phyloP scores from a whole-genome alignment of 2,329 filamentous ascomycete species.

The Penicillium sp. region DNA sequence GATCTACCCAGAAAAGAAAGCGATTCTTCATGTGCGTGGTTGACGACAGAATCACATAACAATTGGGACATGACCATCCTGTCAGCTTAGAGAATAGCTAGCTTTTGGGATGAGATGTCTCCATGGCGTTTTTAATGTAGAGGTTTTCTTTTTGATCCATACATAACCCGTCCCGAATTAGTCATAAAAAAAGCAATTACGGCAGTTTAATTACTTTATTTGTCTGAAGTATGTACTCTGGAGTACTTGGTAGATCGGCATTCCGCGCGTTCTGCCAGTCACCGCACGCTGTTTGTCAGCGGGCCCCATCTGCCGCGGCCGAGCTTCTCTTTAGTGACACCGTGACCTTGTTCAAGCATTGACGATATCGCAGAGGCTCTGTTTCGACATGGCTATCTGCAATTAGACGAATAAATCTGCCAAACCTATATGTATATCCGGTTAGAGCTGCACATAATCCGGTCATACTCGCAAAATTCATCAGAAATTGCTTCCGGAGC shows the following conservation, averaged over 20 bases:
- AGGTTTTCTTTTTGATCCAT: slow-evolving; percentile 34
- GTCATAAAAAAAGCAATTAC: slow-evolving; percentile 25
- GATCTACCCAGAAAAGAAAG: not conserved
- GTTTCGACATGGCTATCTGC: not conserved
- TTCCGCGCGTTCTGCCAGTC: not conserved
- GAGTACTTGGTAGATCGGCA: not conserved
- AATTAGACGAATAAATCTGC: not conserved
- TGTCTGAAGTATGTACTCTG: not conserved
- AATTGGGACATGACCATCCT: slow-evolving; percentile 30
- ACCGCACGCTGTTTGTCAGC: not conserved
- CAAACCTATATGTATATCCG: too few relatives aligned
- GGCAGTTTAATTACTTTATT: slow-evolving; percentile 13
- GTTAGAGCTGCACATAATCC: too few relatives aligned
- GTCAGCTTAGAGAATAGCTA: slow-evolving; percentile 44
- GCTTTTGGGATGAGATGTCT: slow-evolving; percentile 40
- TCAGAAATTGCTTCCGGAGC: not conserved
- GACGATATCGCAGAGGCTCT: not conserved
- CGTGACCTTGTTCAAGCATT: not conserved
- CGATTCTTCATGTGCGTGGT: slow-evolving; percentile 13
- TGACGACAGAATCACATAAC: slow-evolving; percentile 20
- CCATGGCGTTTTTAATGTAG: slow-evolving; percentile 44
- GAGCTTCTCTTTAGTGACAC: not conserved
- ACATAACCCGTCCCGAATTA: slow-evolving; percentile 28
- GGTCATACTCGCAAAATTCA: not conserved
- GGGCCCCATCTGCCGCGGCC: not conserved